Evolutionary conservation across 257 asterid species (phyloP).

Genomic region (Nicotiana tomentosiformis): DNA sequence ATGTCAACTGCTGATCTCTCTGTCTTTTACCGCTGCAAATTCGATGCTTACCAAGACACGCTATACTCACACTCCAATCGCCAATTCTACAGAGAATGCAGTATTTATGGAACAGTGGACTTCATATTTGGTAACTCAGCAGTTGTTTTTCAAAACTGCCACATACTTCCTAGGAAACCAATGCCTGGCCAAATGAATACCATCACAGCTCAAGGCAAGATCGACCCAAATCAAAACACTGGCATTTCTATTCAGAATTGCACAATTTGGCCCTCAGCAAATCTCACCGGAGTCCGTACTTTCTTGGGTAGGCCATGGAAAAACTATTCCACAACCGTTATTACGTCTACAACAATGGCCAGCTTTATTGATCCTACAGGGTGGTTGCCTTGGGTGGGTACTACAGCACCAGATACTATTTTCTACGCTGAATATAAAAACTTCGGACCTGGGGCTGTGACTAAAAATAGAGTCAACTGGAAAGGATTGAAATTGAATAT

Average conservation of each 20-base stretch:
- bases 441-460: conserved; percentile 20
- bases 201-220: conserved; percentile 25
- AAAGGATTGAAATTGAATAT: conserved; percentile 20
- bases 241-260: conserved; percentile 27
- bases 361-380: conserved; percentile 31
- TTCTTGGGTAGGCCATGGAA: conserved; percentile 41
- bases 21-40: conserved; percentile 12
- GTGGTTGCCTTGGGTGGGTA: conserved; percentile 28
- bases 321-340: conserved; percentile 24
- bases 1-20: conserved; percentile 18
- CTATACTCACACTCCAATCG: conserved; percentile 18
- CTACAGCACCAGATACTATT: conserved; percentile 23
- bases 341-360: not conserved
- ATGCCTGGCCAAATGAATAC: conserved; percentile 16
- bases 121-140: conserved; percentile 26
- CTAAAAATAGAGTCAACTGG: conserved; percentile 26
- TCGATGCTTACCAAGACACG: conserved; percentile 21
- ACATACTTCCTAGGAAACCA: conserved; percentile 16
- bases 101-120: conserved; percentile 20
- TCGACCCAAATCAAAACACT: conserved; percentile 23
- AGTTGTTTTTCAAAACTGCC: conserved; percentile 17
- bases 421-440: conserved; percentile 27
- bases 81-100: conserved; percentile 22
- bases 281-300: conserved; percentile 14
- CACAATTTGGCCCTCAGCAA: conserved; percentile 9